Evolutionary conservation across 2,329 filamentous ascomycete genomes (phyloP), one percentile per base, ranked within the genome.

Genomic region (Trichoderma koningiopsis): DNA sequence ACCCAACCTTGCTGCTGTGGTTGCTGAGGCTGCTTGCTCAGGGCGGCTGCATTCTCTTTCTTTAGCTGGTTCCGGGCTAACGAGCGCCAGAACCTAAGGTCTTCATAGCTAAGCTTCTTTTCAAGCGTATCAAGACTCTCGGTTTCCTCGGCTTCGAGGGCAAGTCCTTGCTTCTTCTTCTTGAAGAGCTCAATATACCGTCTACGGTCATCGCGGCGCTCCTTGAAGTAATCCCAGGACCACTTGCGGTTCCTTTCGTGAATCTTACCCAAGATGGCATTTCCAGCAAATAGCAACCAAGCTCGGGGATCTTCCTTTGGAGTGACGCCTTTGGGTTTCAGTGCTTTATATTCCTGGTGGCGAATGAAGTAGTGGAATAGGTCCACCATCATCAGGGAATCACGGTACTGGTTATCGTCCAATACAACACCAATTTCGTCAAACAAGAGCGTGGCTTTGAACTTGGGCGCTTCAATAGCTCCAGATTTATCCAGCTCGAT

Each of bases 381-480:
- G 77, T 99, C 96, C 2, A 98, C 92, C 84, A 99, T 92, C 96
- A 99, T 99, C 70, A 99, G 83, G 5, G 91, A 93, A 81, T 99
- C 96, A 35, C 96, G 92, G 77, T 99, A 99, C 78, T 99, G 96
- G 73, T 97, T 89, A 73, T 99, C 95, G 74, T 99, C 96, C 37
- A 99, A 86, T n/a, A 98, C 92, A 72, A 99, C 91, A 62, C 96
- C 96, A 70, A 99, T 94, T 77, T 99, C 96, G 76, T 99, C 95
- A 75, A 99, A 99, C 1, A 98, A 83, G 22, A 99, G 82, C 49
- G 92, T 92, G 33, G 94, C 93, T 80, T 97, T 98, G 83, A 96
- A 90, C 76, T 95, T 96, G 3, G 96, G 92, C 19, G 88, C 85
- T 69, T 92, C 89, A 33, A 88, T 81, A 73, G 93, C 92, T 31